Conservation (phyloP, 257 asterid species). For the Gentiana straminea region DNA sequence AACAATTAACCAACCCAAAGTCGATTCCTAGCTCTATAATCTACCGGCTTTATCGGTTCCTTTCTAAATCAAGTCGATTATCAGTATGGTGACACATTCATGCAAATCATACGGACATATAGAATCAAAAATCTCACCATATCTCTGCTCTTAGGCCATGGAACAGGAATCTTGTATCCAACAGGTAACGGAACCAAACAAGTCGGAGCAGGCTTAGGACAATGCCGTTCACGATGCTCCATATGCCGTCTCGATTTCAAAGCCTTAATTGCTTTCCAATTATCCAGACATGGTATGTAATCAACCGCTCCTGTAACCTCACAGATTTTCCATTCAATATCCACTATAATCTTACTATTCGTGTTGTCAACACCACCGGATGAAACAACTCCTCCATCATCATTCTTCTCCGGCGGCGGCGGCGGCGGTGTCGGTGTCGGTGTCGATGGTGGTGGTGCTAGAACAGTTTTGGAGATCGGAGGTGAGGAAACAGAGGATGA, state of each 20-base stretch:
- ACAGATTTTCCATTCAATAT: conserved; percentile 54
- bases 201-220: conserved; percentile 52
- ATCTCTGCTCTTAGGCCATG: conserved; percentile 97
- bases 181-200: conserved; percentile 76
- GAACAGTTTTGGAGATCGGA: conserved; percentile 3
- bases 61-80: too few relatives aligned
- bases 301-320: conserved; percentile 41
- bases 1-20: too few relatives aligned
- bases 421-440: conserved; percentile 5
- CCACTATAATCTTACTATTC: conserved; percentile 12
- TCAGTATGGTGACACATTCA: too few relatives aligned
- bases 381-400: background rate
- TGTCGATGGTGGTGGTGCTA: conserved; percentile 4
- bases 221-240: conserved; percentile 97
- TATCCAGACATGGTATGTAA: conserved; percentile 88
- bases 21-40: too few relatives aligned
- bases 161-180: conserved; percentile 65
- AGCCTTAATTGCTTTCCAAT: conserved; percentile 48
- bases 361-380: background rate
- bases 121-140: conserved; percentile 69
- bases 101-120: conserved; percentile 42
- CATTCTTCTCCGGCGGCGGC: background rate
- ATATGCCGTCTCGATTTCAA: conserved; percentile 49
- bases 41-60: too few relatives aligned
- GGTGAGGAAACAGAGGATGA: background rate